Base-by-base conservation (phyloP, 1,284 basidiomycete genomes). In the Chiua sp. region DNA sequence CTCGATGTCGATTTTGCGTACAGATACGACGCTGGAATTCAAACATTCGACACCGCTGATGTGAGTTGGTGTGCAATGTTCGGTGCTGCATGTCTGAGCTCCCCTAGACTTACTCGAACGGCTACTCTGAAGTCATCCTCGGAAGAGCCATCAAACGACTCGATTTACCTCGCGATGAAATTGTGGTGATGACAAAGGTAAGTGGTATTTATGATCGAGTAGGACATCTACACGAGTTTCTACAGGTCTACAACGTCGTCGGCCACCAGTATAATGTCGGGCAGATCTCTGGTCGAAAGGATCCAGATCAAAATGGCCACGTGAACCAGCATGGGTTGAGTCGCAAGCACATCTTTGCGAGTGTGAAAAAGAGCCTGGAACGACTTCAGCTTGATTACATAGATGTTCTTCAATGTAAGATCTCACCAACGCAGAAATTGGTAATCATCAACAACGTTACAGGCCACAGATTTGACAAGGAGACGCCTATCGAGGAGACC, bases 171-270 rank as follows among this genome's bases (percentile, higher is more conserved):
- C 84, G 93, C 12, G 87, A 88, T 26, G 87, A 90, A 65, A 85
- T 93, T 28, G 90, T 93, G 18, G 83, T 93, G 35, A 80, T 93
- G 79, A 92, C 91, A 39, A 93, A 94, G 78, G 87, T 86, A 39
- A 42, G 66, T 58, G 39, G 12, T 51, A 26, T 53, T 42, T 10
- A n/a, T 32, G 20, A 15, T 39, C 35, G 46, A 58, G 33, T 28
- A 28, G 42, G 56, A 39, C 8, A 3, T 12, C n/a, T 16, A 47
- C 15, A 39, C 16, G 22, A 47, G 18, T 52, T 23, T 13, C 42
- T 60, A 35, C 54, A 80, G 79, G 64, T 83, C 26, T 79, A 68
- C 64, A 71, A 63, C 22, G 71, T 73, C 10, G 78, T 81, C 8
- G 73, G 70, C 12, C 78, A 68, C 54, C 67, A 75, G 39, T 65